phyloP scores from a whole-genome alignment of 441 rosid genomes.

The Theobroma grandiflorum region DNA sequence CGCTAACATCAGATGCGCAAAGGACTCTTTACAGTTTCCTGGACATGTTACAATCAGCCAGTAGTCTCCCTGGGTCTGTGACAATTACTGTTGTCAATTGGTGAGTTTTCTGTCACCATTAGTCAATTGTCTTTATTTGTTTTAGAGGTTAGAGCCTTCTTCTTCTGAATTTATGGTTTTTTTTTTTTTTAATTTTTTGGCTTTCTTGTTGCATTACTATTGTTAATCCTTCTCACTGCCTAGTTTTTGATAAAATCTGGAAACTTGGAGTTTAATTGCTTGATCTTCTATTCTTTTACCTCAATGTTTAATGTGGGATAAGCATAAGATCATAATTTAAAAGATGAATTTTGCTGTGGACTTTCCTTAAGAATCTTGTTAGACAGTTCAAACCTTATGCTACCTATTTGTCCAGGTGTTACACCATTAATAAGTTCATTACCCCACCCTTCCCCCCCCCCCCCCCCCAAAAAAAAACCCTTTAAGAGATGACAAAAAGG shows the following conservation, averaged over 20 bases:
- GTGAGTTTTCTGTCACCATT: constrained; percentile 61
- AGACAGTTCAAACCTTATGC: neutral
- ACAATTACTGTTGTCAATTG: constrained; percentile 76
- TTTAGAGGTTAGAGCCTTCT: constrained; percentile 19
- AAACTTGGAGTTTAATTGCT: constrained; percentile 7
- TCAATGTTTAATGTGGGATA: neutral
- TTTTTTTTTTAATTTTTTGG: too few species aligned
- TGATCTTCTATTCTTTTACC: neutral
- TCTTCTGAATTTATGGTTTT: constrained; percentile 10
- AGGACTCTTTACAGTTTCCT: constrained; percentile 62
- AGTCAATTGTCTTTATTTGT: constrained; percentile 19
- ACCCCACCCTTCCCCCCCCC: too few species aligned
- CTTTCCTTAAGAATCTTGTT: neutral
- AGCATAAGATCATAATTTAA: neutral
- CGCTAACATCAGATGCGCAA: constrained; percentile 80
- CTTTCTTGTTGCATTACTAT: neutral
- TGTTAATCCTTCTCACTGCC: neutral
- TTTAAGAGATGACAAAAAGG: too few species aligned
- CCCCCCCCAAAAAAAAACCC: too few species aligned
- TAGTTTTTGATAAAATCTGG: constrained; percentile 11
- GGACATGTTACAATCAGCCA: constrained; percentile 70
- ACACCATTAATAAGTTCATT: too few species aligned
- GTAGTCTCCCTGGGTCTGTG: constrained; percentile 74
- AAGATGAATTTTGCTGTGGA: neutral
- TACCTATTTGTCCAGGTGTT: neutral